phyloP scores from a whole-genome alignment of 495 filamentous ascomycete genomes.

The Penicillium maclennaniae region DNA sequence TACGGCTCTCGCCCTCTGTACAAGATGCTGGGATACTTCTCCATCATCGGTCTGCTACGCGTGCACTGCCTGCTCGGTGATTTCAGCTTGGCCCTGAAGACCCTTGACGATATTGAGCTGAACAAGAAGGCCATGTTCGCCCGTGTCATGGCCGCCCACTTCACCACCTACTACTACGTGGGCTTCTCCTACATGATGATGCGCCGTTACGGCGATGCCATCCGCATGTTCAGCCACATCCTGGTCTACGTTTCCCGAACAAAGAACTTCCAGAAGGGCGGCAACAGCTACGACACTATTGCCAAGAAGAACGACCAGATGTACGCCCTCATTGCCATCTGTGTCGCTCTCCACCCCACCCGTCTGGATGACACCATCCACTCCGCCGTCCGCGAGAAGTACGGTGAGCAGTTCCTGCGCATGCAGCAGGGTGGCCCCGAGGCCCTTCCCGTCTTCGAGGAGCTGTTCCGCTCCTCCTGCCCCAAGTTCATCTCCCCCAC shows the following conservation, averaged over 20 bases:
- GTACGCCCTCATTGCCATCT: slow-evolving; percentile 98
- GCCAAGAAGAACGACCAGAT: slow-evolving; percentile 99
- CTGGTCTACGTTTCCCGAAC: slow-evolving; percentile 97
- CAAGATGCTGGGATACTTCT: slow-evolving; percentile 98
- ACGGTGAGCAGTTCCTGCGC: slow-evolving; percentile 91
- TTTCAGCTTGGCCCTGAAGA: slow-evolving; percentile 97
- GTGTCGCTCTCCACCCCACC: slow-evolving; percentile 93
- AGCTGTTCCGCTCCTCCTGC: slow-evolving; percentile 91
- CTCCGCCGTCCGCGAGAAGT: slow-evolving; percentile 96
- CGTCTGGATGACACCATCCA: slow-evolving; percentile 98
- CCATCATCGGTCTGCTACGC: slow-evolving; percentile 92
- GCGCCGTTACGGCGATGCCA: slow-evolving; percentile 97
- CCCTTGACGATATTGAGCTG: slow-evolving; percentile 96
- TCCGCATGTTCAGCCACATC: slow-evolving; percentile 99
- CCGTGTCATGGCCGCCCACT: slow-evolving; percentile 98
- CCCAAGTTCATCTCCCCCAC: slow-evolving; percentile 99
- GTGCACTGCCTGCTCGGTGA: slow-evolving; percentile 96
- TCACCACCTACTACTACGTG: slow-evolving; percentile 99
- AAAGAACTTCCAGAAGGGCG: slow-evolving; percentile 99
- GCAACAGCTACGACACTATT: slow-evolving; percentile 93
- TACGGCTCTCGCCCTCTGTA: slow-evolving; percentile 91
- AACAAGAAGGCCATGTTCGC: slow-evolving; percentile 99
- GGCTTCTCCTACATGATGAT: slow-evolving; percentile 99
- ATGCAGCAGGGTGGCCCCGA: slow-evolving; percentile 95
- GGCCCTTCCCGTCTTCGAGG: slow-evolving; percentile 91